phyloP scores from a whole-genome alignment of 305 asterid genomes.

The Monarda citriodora region DNA sequence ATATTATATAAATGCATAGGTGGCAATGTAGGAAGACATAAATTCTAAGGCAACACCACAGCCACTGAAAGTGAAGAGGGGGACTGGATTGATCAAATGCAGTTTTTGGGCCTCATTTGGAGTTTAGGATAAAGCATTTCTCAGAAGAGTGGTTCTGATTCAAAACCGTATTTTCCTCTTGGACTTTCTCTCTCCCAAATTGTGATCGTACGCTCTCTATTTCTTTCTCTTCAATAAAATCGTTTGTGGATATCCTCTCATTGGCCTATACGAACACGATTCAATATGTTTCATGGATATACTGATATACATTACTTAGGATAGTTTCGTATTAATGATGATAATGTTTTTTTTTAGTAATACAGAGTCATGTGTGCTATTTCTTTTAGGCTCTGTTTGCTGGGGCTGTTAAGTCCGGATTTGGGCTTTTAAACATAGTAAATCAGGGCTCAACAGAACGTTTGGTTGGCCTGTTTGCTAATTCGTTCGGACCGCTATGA shows the following conservation, averaged over 20 bases:
- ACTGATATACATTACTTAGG: background rate
- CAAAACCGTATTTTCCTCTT: slow-evolving; percentile 1
- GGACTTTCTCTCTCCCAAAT: background rate
- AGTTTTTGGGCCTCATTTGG: slow-evolving; percentile 27
- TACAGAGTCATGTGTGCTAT: too few species aligned
- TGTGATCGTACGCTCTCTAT: background rate
- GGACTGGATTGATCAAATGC: slow-evolving; percentile 25
- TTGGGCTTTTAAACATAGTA: too few species aligned
- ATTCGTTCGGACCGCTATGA: too few species aligned
- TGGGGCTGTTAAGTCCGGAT: too few species aligned
- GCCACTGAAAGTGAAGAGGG: slow-evolving; percentile 42
- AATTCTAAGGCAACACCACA: slow-evolving; percentile 33
- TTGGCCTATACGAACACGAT: background rate
- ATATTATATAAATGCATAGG: slow-evolving; percentile 25
- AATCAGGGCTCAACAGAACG: too few species aligned
- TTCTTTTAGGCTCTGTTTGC: too few species aligned
- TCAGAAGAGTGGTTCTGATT: slow-evolving; percentile 32
- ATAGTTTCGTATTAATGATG: background rate
- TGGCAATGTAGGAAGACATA: slow-evolving; percentile 44
- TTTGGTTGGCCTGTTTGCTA: too few species aligned
- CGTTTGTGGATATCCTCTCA: slow-evolving; percentile 9
- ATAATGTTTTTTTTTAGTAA: too few species aligned
- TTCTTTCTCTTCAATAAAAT: background rate
- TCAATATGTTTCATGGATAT: background rate
- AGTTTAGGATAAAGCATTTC: slow-evolving; percentile 23